Evolutionary conservation across 2,329 filamentous ascomycete genomes (phyloP).

Genomic region (Colletotrichum sp.): DNA sequence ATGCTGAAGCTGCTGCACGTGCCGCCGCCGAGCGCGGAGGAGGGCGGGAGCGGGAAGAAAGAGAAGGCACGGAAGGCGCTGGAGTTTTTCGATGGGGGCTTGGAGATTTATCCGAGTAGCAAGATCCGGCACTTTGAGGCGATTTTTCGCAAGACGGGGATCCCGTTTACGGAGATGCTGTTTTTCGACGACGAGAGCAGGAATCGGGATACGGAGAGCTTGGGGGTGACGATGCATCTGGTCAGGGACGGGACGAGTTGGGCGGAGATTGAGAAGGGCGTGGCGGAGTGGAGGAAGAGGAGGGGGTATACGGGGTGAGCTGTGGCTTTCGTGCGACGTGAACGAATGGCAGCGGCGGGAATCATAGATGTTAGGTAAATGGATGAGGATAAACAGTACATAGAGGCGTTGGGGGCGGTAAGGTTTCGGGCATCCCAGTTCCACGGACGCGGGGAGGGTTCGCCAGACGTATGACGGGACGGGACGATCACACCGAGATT

Average conservation of each 20-base stretch:
- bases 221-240: conserved; percentile 86
- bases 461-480: background rate
- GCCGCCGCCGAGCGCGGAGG: conserved; percentile 35
- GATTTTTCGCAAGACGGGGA: conserved; percentile 72
- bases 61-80: conserved; percentile 52
- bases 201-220: conserved; percentile 78
- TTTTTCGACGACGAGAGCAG: conserved; percentile 95
- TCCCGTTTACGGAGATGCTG: conserved; percentile 83
- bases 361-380: background rate
- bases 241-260: conserved; percentile 80
- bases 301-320: conserved; percentile 49
- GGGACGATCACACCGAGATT: background rate
- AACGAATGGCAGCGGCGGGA: background rate
- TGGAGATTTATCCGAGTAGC: conserved; percentile 75
- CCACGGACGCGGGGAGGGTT: background rate
- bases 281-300: conserved; percentile 80
- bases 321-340: too few species aligned
- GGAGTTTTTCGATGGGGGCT: conserved; percentile 63
- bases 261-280: conserved; percentile 78
- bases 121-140: conserved; percentile 87
- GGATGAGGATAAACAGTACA: background rate
- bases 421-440: background rate
- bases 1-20: conserved; percentile 78
- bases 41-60: conserved; percentile 21
- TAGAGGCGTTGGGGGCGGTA: background rate